These are phyloP conservation scores for Hemileia vastatrix DNA, from an alignment of 1,284 basidiomycete species.

Conservation along the genomic window DNA sequence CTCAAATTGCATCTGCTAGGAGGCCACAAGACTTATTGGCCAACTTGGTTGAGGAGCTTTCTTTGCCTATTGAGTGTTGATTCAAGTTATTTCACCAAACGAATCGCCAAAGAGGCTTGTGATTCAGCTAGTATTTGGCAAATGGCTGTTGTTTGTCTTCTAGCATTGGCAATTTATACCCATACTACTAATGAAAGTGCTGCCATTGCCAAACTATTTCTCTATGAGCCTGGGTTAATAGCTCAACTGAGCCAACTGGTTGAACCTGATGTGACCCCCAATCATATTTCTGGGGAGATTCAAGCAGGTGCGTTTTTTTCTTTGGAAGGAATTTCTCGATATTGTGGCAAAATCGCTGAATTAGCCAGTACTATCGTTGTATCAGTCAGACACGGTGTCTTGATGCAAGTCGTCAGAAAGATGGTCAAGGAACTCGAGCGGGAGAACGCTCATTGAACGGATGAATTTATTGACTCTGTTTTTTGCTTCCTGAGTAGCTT, in stretches of 20 bases:
- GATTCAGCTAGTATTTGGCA: no score
- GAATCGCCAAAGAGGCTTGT: no score
- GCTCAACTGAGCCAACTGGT: slow-evolving; percentile 75
- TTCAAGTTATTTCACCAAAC: slow-evolving; percentile 81
- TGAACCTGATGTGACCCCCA: slow-evolving; percentile 66
- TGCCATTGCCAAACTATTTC: slow-evolving; percentile 70
- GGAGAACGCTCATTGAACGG: no score
- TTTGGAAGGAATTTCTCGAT: slow-evolving; percentile 77
- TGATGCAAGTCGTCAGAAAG: slow-evolving; percentile 75
- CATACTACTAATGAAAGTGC: slow-evolving; percentile 56
- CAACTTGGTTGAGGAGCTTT: slow-evolving; percentile 61
- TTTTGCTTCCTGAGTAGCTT: slow-evolving; percentile 79
- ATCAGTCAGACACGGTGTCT: slow-evolving; percentile 90
- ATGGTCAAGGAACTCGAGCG: slow-evolving; percentile 58
- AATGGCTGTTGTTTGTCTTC: no score
- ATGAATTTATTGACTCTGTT: slow-evolving; percentile 72
- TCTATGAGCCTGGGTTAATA: slow-evolving; percentile 87
- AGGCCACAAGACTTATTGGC: slow-evolving; percentile 54
- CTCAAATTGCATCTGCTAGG: slow-evolving; percentile 2
- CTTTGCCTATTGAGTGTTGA: slow-evolving; percentile 70
- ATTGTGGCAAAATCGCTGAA: slow-evolving; percentile 70
- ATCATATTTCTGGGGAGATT: slow-evolving; percentile 55
- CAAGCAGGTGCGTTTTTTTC: slow-evolving; percentile 76
- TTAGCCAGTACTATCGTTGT: slow-evolving; percentile 84
- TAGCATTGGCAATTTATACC: no score